Percentiles rank a stretch among this genome's conserved stretches.
phyloP scores from a whole-genome alignment of 257 asterid species.

The Nicotiana paniculata region DNA sequence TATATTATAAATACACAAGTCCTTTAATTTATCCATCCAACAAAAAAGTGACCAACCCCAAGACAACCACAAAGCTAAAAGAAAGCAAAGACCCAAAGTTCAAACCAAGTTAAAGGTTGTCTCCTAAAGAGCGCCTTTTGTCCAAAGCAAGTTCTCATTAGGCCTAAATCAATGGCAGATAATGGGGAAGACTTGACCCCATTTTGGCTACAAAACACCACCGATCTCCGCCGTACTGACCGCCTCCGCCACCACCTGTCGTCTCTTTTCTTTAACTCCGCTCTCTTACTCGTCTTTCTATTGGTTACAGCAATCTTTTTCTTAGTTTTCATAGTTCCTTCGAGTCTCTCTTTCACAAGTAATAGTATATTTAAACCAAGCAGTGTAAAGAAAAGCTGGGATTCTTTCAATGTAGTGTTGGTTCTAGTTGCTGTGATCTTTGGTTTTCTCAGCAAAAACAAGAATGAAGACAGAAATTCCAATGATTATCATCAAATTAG shows the following conservation, averaged over 20 bases:
- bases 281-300: conserved; percentile 44
- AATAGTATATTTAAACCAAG: conserved; percentile 58
- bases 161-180: conserved; percentile 41
- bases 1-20: not conserved
- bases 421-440: conserved; percentile 70
- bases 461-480: conserved; percentile 35
- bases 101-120: not conserved
- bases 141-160: no score
- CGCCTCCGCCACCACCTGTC: conserved; percentile 47
- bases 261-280: conserved; percentile 58
- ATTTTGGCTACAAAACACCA: conserved; percentile 63
- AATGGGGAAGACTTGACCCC: conserved; percentile 52
- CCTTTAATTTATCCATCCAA: not conserved
- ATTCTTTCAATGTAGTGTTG: conserved; percentile 56
- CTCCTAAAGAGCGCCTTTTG: conserved; percentile 10
- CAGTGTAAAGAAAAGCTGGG: conserved; percentile 79
- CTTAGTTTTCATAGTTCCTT: conserved; percentile 52
- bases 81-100: not conserved
- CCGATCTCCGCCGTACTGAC: conserved; percentile 48
- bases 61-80: not conserved
- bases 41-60: not conserved
- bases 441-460: conserved; percentile 70
- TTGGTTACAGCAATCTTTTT: conserved; percentile 49
- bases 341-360: conserved; percentile 39
- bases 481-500: conserved; percentile 39